Evolutionary conservation across 805 yeast genomes (phyloP), one percentile per base, ranked within the genome.

Genomic region (Spathaspora gorwiae): DNA sequence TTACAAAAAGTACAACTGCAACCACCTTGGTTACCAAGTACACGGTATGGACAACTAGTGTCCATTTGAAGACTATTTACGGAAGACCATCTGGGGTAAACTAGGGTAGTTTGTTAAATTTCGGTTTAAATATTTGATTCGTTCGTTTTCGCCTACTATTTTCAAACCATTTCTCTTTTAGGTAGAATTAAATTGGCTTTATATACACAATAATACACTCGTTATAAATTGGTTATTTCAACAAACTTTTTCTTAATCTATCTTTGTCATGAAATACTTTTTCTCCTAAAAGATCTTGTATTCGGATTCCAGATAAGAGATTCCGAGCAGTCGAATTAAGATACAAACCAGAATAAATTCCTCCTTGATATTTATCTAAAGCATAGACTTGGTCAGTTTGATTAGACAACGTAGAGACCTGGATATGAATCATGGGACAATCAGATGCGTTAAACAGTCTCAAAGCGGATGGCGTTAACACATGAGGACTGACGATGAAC

Each of bases 401-500:
- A 46, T 15, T 64, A 48, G 26, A 45, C 45, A 68, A 57, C n/a
- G 72, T 67, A 1, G 69, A 51, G 42, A 77, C 54, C 34, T 68
- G 68, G 3, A 71, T 56, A 50, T 68, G 75, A 2, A 78, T 61
- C 49, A 78, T 55, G 2, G 84, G 81, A 40, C 74, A 60, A 13
- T 60, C 52, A 33, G 75, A 60, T n/a, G 64, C 60, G 48, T 78
- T 76, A 47, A 78, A 63, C 42, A 73, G 75, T 7, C 55, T 55
- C 40, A 66, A 57, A 0, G 78, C 83, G 46, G 75, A 79, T 34
- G 64, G 56, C 0, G 84, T 76, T 42, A 78, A 60, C 0, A 70
- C 66, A 9, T 67, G 62, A 2, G 82, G 78, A 7, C 78, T 64
- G 6, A 74, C 74, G 26, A 80, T 54, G 30, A 46, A 40, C 49